Evolutionary conservation across 2,329 filamentous ascomycete species (phyloP).

Genomic region (Fusarium marasasianum): DNA sequence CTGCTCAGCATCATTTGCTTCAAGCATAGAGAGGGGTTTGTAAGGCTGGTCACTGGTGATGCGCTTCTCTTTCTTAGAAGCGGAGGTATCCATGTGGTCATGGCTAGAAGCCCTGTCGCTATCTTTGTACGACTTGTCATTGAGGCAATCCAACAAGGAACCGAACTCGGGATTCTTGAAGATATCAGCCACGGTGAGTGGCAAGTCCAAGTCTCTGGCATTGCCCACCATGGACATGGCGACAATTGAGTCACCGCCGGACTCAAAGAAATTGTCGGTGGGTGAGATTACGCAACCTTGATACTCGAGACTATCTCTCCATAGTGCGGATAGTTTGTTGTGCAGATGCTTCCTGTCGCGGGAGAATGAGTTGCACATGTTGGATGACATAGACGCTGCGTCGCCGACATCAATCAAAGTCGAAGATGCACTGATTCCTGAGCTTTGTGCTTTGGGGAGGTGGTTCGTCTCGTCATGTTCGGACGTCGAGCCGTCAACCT

Average conservation of each 20-base stretch:
- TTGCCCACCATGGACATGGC: conserved; percentile 35
- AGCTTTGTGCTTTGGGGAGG: neutral
- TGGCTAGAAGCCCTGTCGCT: conserved; percentile 6
- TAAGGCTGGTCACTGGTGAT: neutral
- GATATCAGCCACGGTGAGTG: conserved; percentile 34
- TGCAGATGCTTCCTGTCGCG: conserved; percentile 6
- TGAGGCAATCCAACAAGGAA: conserved; percentile 13
- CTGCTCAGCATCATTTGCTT: neutral
- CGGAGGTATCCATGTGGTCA: neutral
- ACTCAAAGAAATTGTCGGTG: conserved; percentile 30
- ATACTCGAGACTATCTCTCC: conserved; percentile 20
- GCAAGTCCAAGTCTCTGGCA: conserved; percentile 18
- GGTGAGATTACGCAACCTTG: neutral
- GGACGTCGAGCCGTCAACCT: neutral
- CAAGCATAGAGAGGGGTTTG: conserved; percentile 14
- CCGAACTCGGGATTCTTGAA: conserved; percentile 32
- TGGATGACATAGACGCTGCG: conserved; percentile 4
- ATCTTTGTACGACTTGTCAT: conserved; percentile 12
- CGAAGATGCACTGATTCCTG: conserved; percentile 11
- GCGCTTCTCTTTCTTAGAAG: neutral
- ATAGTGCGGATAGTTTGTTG: conserved; percentile 18
- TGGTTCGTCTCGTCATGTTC: neutral
- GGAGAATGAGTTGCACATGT: neutral
- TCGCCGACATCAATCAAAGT: conserved; percentile 14
- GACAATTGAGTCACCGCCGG: conserved; percentile 34